A percentile compares a stretch with the other conserved stretches of the same genome.
phyloP scores from a whole-genome alignment of 345 rosid species.

The Mallotus nudiflorus region DNA sequence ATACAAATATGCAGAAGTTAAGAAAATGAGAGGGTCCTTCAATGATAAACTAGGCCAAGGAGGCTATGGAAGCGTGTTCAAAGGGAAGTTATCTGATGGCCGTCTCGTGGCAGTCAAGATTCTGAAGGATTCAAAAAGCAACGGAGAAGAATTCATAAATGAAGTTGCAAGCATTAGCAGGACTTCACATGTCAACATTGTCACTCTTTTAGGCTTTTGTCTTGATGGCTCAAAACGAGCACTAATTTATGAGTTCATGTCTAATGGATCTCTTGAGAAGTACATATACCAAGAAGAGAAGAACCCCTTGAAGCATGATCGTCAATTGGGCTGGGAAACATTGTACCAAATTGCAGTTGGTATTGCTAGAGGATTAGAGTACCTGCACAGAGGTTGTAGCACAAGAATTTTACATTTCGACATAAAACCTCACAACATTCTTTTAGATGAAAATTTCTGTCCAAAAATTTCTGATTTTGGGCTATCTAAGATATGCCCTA shows the following conservation, averaged over 20 bases:
- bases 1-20: conserved; percentile 12
- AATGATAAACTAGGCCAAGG: conserved; percentile 10
- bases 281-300: background rate
- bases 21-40: conserved; percentile 14
- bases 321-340: background rate
- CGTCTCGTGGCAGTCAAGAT: conserved; percentile 14
- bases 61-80: conserved; percentile 18
- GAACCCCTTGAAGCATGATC: too few species aligned
- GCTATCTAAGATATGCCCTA: background rate
- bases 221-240: background rate
- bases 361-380: conserved; percentile 13
- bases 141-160: conserved; percentile 23
- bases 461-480: conserved; percentile 15
- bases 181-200: conserved; percentile 19
- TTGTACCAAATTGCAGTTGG: conserved; percentile 1
- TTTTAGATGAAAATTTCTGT: conserved; percentile 11
- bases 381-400: conserved; percentile 15
- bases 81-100: conserved; percentile 17
- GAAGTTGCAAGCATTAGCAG: conserved; percentile 18
- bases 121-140: conserved; percentile 13
- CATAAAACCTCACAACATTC: conserved; percentile 21
- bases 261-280: conserved; percentile 16
- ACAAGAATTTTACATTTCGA: conserved; percentile 14
- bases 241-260: conserved; percentile 10
- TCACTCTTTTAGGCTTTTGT: conserved; percentile 11